phyloP scores from a whole-genome alignment of 2,329 filamentous ascomycete species.

The Thelonectria discophora region DNA sequence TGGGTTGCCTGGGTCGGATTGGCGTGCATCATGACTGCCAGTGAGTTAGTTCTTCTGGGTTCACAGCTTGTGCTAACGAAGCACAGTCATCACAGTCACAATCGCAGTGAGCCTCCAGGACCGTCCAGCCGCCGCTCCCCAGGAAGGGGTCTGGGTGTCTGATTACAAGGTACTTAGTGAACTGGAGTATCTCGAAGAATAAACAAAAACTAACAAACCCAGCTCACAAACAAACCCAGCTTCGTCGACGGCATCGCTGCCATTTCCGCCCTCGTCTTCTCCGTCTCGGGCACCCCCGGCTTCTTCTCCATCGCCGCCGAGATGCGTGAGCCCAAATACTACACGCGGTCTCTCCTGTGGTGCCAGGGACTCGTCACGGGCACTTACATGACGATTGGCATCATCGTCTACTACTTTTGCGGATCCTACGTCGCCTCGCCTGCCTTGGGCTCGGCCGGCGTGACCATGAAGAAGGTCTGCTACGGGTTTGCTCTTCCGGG shows the following conservation, averaged over 20 bases:
- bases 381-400: conserved; percentile 47
- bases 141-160: conserved; percentile 39
- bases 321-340: conserved; percentile 45
- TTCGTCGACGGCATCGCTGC: conserved; percentile 47
- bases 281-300: conserved; percentile 49
- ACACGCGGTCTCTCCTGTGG: conserved; percentile 39
- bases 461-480: conserved; percentile 52
- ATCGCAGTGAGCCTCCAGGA: conserved; percentile 19
- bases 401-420: conserved; percentile 57
- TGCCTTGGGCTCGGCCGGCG: conserved; percentile 56
- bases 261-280: conserved; percentile 48
- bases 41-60: conserved; percentile 9
- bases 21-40: conserved; percentile 28
- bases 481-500: conserved; percentile 51
- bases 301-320: conserved; percentile 47
- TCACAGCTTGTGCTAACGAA: background rate
- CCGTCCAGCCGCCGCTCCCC: conserved; percentile 26
- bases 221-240: conserved; percentile 40
- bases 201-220: too few species aligned
- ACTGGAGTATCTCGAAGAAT: too few species aligned
- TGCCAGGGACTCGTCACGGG: conserved; percentile 43
- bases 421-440: conserved; percentile 58
- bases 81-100: conserved; percentile 32
- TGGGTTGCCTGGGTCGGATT: conserved; percentile 17
- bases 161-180: conserved; percentile 38